These are phyloP conservation scores for Gloeopeniophorella convolvens DNA, from an alignment of 768 basidiomycete species.

Conservation along the genomic window DNA sequence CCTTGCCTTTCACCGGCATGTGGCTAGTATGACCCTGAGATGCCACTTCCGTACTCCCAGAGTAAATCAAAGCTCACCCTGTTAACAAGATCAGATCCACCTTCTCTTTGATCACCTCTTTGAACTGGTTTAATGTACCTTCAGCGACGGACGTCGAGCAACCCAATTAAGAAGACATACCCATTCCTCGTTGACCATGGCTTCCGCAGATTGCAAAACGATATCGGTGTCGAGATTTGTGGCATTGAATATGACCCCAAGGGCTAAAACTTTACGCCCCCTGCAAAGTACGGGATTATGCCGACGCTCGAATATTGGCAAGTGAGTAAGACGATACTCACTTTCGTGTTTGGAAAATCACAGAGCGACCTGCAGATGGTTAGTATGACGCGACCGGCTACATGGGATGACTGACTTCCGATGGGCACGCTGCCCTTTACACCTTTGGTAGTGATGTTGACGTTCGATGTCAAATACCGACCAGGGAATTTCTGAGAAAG, in stretches of 20 bases:
- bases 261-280: constrained; percentile 66
- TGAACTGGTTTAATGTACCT: constrained; percentile 42
- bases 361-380: constrained; percentile 40
- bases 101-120: constrained; percentile 67
- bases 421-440: constrained; percentile 36
- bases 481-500: constrained; percentile 61
- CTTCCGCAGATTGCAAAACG: constrained; percentile 61
- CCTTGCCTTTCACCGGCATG: constrained; percentile 72
- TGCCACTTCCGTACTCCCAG: background rate
- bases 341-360: constrained; percentile 70
- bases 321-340: constrained; percentile 29
- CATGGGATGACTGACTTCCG: constrained; percentile 31
- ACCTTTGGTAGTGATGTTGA: constrained; percentile 66
- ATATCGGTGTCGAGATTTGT: constrained; percentile 62
- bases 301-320: constrained; percentile 6
- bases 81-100: constrained; percentile 77
- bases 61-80: constrained; percentile 38
- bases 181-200: constrained; percentile 79
- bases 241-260: constrained; percentile 78
- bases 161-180: constrained; percentile 30
- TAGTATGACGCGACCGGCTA: background rate
- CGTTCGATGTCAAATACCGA: constrained; percentile 77
- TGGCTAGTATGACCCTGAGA: constrained; percentile 42
- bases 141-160: background rate
- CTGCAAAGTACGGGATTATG: constrained; percentile 32